phyloP scores from a whole-genome alignment of 805 yeast species.

The Hermanozyma aechmeae region DNA sequence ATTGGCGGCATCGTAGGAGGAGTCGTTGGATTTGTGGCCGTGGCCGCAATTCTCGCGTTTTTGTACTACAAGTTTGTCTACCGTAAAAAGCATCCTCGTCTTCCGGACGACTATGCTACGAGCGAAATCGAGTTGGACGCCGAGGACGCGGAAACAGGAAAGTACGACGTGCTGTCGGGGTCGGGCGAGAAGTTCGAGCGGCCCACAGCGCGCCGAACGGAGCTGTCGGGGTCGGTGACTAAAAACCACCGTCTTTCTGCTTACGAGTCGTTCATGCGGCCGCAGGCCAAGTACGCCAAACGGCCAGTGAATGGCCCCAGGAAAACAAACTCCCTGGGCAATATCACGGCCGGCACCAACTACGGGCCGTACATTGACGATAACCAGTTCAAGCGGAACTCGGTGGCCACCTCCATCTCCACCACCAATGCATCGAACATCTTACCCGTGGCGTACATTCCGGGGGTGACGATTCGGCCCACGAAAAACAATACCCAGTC shows the following conservation, averaged over 20 bases:
- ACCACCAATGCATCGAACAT: conserved; percentile 79
- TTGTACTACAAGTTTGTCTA: conserved; percentile 25
- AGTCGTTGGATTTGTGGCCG: conserved; percentile 53
- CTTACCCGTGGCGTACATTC: conserved; percentile 87
- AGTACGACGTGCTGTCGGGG: conserved; percentile 2
- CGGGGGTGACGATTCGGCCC: conserved; percentile 74
- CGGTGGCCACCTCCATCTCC: conserved; percentile 52
- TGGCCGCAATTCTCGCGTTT: conserved; percentile 27
- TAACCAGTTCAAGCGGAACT: conserved; percentile 14
- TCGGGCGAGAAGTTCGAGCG: conserved; percentile 7
- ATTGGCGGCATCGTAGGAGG: conserved; percentile 64
- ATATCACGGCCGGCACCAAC: background rate
- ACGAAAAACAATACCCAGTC: conserved; percentile 34
- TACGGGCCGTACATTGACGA: background rate
- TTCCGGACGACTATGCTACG: conserved; percentile 13
- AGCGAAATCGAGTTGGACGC: conserved; percentile 4
- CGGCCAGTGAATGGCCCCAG: background rate
- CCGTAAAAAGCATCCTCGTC: conserved; percentile 21
- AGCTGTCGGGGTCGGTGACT: conserved; percentile 2
- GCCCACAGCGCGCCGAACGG: conserved; percentile 2
- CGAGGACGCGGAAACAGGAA: conserved; percentile 1
- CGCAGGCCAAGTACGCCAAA: conserved; percentile 17
- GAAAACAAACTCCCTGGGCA: too few relatives aligned
- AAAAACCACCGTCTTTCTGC: conserved; percentile 22
- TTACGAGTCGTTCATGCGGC: conserved; percentile 36